These are phyloP conservation scores for Urochloa ruziziensis DNA, from an alignment of 176 grass and related monocot species.

Conservation along the genomic window DNA sequence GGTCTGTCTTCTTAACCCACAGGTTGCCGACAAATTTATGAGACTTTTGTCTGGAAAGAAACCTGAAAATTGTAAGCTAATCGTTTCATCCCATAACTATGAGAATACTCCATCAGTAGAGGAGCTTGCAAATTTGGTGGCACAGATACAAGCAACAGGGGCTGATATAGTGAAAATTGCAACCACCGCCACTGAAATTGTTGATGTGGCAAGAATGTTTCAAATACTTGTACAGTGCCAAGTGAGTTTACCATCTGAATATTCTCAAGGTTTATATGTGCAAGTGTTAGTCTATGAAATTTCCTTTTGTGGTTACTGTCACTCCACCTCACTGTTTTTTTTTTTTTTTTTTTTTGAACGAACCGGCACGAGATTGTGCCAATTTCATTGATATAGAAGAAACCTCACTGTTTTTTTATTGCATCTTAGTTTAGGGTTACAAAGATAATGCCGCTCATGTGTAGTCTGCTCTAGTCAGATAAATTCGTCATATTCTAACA, in stretches of 20 bases:
- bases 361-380: too few relatives aligned
- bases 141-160: constrained; percentile 71
- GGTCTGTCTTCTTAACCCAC: background rate
- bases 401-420: too few relatives aligned
- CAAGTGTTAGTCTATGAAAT: background rate
- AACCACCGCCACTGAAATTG: constrained; percentile 85
- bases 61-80: constrained; percentile 80
- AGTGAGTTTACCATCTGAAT: constrained; percentile 40
- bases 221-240: constrained; percentile 71
- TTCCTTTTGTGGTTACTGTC: background rate
- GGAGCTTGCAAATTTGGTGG: constrained; percentile 64
- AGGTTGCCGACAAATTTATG: constrained; percentile 82
- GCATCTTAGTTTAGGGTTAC: background rate
- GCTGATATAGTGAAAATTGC: constrained; percentile 95
- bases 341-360: too few relatives aligned
- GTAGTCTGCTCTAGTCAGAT: background rate
- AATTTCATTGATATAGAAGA: too few relatives aligned
- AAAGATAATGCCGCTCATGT: background rate
- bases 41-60: constrained; percentile 77
- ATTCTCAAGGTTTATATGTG: background rate
- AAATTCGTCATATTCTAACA: background rate
- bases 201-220: constrained; percentile 87
- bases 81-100: constrained; percentile 93
- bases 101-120: constrained; percentile 74
- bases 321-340: background rate